These are phyloP conservation scores for Pseudocercospora fijiensis DNA, from an alignment of 2,329 filamentous ascomycete genomes.

Conservation along the genomic window DNA sequence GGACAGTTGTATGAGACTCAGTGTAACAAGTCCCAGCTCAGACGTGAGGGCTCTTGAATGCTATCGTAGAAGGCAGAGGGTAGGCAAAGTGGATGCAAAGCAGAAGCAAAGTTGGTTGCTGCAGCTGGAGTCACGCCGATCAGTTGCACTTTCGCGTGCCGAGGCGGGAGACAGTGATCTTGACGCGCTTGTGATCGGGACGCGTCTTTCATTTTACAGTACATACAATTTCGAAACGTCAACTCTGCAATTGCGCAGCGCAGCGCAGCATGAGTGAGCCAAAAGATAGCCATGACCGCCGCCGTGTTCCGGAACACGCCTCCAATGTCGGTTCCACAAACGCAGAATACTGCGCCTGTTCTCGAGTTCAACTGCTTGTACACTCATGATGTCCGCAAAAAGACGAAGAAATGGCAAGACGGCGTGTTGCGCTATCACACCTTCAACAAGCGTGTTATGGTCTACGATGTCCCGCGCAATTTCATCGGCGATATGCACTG, in stretches of 20 bases:
- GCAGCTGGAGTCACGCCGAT: too few species aligned
- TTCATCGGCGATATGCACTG: conserved; percentile 84
- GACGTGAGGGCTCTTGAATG: too few species aligned
- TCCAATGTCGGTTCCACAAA: conserved; percentile 46
- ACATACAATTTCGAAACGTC: background rate
- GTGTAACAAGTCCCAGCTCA: too few species aligned
- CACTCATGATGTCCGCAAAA: conserved; percentile 78
- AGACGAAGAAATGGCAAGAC: conserved; percentile 93
- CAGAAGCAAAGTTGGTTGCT: too few species aligned
- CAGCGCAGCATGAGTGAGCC: conserved; percentile 2
- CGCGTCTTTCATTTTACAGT: background rate
- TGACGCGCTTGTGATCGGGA: too few species aligned
- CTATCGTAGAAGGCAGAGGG: too few species aligned
- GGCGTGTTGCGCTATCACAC: conserved; percentile 82
- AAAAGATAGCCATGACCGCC: conserved; percentile 32
- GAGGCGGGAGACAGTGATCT: too few species aligned
- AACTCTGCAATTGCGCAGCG: background rate
- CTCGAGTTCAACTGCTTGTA: conserved; percentile 83
- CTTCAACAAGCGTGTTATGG: conserved; percentile 89
- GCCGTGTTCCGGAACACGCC: conserved; percentile 39
- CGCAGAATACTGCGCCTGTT: conserved; percentile 69
- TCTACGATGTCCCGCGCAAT: conserved; percentile 77
- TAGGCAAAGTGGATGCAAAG: too few species aligned
- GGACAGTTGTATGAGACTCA: too few species aligned
- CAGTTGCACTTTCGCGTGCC: too few species aligned